Base-by-base conservation (phyloP, 2,329 filamentous ascomycete species). In the Exophiala sp. region DNA sequence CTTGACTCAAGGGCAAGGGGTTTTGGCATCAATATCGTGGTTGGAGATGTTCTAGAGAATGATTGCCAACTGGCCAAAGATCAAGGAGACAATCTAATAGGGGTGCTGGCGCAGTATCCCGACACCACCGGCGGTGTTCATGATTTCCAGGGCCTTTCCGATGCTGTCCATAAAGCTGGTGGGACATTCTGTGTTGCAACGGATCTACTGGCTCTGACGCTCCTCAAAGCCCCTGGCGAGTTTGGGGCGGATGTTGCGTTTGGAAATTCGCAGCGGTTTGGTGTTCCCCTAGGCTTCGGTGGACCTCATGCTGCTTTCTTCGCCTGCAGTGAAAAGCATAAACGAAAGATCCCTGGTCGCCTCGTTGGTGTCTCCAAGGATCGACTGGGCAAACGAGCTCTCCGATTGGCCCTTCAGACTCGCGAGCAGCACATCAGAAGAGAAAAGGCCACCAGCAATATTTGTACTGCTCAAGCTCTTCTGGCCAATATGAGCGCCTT, bases 281-380 rank as follows among this genome's bases (percentile, higher is more conserved):
- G 92, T 70, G 89, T 97, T 10, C 91, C 92, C 2, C 84, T 96
- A 68, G 92, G 92, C 46, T 95, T 86, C 64, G 92, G 92, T 65
- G 92, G 92, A 16, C 92, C 92, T n/a, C 92, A 96, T 67, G 92
- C 92, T 21, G 92, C 91, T 14, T 97, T 97, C 81, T 96, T 97
- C 69, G 89, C 92, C 16, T 91, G 91, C 50, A 84, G 84, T 50
- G 91, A 96, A 46, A 89, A 92, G 72, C 85, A 92, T 75, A 96
- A 96, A 82, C 83, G 92, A 56, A 95, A 95, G 75, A 92, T 96
- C 60, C 92, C 92, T 3, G 92, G 91, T 40, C 87, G 92, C 62
- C 75, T 96, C 29, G 87, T 97, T 58, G 92, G 92, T 63, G 80
- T 96, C 3, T 96, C 92, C 47, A 95, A 95, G 72, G 92, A 97